Percentiles rank a stretch among this genome's conserved stretches.
phyloP scores from a whole-genome alignment of 345 rosid genomes.

The Populus pruinosa region DNA sequence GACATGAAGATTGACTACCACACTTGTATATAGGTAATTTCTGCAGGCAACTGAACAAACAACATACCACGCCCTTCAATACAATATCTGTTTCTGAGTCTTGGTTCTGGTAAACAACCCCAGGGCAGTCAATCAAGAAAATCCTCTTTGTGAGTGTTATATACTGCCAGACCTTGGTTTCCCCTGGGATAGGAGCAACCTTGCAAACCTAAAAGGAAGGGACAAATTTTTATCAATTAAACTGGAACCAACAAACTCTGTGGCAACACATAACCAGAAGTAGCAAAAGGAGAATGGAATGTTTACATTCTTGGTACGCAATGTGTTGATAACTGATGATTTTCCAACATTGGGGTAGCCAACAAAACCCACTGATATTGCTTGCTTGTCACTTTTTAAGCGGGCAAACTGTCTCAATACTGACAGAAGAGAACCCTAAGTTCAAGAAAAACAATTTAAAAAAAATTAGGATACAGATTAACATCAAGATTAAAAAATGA shows the following conservation, averaged over 20 bases:
- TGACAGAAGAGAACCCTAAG: slow-evolving; percentile 86
- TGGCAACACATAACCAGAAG: not conserved
- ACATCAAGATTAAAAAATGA: not conserved
- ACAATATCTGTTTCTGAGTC: slow-evolving; percentile 92
- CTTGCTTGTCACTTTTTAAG: slow-evolving; percentile 90
- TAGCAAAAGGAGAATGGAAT: not conserved
- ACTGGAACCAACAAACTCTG: not conserved
- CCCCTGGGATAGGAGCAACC: slow-evolving; percentile 99
- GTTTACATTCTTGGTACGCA: slow-evolving; percentile 84
- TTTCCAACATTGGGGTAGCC: slow-evolving; percentile 98
- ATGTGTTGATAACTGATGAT: slow-evolving; percentile 91
- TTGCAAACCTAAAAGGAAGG: slow-evolving; percentile 67
- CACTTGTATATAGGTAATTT: not conserved
- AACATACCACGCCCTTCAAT: slow-evolving; percentile 90
- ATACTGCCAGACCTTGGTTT: slow-evolving; percentile 98
- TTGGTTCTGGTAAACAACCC: slow-evolving; percentile 86
- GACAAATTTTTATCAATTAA: not conserved
- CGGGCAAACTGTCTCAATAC: slow-evolving; percentile 90
- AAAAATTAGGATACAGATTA: not conserved
- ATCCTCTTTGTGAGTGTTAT: slow-evolving; percentile 91
- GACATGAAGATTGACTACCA: not conserved
- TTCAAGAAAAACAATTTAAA: slow-evolving; percentile 2
- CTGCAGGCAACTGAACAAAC: not conserved
- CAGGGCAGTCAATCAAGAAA: slow-evolving; percentile 94
- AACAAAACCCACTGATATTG: slow-evolving; percentile 88